These are phyloP conservation scores for Penicillium soppii DNA, from an alignment of 495 filamentous ascomycete species.

Conservation along the genomic window DNA sequence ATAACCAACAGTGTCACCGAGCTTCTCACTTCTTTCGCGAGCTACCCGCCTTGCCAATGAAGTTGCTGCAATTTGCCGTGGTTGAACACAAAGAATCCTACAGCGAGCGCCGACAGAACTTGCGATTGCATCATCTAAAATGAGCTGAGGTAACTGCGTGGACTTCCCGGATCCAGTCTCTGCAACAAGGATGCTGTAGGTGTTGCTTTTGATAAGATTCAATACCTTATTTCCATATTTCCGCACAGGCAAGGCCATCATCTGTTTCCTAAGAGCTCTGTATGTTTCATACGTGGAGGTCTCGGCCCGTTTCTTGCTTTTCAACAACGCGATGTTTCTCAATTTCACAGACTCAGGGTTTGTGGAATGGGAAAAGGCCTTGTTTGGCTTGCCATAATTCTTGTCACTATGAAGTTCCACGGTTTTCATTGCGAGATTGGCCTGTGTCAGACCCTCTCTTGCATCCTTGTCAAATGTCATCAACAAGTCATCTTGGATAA, in stretches of 20 bases:
- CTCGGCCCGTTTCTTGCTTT: not conserved
- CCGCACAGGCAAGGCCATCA: not conserved
- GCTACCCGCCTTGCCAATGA: slow-evolving; percentile 56
- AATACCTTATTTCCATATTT: slow-evolving; percentile 26
- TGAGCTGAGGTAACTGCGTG: slow-evolving; percentile 60
- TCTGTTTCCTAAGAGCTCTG: not conserved
- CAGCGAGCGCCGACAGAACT: slow-evolving; percentile 12
- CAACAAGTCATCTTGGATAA: not conserved
- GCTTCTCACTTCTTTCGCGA: slow-evolving; percentile 47
- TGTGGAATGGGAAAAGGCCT: too few species aligned
- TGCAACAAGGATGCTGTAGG: slow-evolving; percentile 54
- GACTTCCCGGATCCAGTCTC: slow-evolving; percentile 62
- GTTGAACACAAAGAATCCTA: slow-evolving; percentile 54
- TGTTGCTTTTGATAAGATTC: slow-evolving; percentile 46
- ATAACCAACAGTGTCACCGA: slow-evolving; percentile 54
- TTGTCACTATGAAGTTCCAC: too few species aligned
- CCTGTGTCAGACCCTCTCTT: slow-evolving; percentile 26
- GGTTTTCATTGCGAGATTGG: too few species aligned
- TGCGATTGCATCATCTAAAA: slow-evolving; percentile 52
- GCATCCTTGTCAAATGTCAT: not conserved
- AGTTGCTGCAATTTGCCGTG: slow-evolving; percentile 55
- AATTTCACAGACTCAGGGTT: too few species aligned
- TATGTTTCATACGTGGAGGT: not conserved
- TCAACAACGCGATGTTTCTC: too few species aligned
- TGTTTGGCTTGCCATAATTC: too few species aligned